phyloP scores from a whole-genome alignment of 352 stramenopile genomes.

The Globisporangium parvum region DNA sequence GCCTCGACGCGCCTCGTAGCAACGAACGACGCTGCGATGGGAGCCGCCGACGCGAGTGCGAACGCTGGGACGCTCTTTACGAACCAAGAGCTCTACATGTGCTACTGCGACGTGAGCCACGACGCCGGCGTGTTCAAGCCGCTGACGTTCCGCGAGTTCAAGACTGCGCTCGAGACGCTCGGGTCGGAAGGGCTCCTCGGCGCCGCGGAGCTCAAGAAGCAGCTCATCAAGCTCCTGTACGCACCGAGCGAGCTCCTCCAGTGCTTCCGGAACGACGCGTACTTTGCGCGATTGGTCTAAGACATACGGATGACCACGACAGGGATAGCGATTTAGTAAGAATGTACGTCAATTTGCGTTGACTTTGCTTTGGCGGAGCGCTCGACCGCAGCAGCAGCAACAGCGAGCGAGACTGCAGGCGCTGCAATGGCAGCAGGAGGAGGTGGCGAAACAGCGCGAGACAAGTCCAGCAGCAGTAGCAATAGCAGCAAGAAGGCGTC shows the following conservation, averaged over 20 bases:
- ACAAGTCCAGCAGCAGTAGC: no score
- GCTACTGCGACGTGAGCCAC: conserved; percentile 66
- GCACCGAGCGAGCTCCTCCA: conserved; percentile 63
- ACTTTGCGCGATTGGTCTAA: conserved; percentile 70
- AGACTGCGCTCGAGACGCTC: conserved; percentile 56
- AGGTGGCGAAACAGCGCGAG: background rate
- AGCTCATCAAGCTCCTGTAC: conserved; percentile 69
- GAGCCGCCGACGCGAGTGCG: conserved; percentile 14
- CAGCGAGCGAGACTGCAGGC: background rate
- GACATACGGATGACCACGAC: background rate
- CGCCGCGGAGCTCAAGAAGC: conserved; percentile 53
- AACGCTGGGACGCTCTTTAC: conserved; percentile 29
- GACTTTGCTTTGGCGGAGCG: no score
- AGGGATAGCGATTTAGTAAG: background rate
- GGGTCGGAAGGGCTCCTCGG: conserved; percentile 61
- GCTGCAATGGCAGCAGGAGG: background rate
- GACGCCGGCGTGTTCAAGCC: conserved; percentile 62
- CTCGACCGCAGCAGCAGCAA: no score
- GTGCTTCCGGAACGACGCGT: conserved; percentile 64
- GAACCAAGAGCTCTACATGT: conserved; percentile 57
- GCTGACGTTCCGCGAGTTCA: conserved; percentile 58
- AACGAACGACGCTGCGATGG: conserved; percentile 13
- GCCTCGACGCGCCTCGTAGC: conserved; percentile 41
- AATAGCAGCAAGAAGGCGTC: background rate
- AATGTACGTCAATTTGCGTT: background rate